These are phyloP conservation scores for Annulohypoxylon bovei DNA, from an alignment of 495 filamentous ascomycete species.

Conservation along the genomic window DNA sequence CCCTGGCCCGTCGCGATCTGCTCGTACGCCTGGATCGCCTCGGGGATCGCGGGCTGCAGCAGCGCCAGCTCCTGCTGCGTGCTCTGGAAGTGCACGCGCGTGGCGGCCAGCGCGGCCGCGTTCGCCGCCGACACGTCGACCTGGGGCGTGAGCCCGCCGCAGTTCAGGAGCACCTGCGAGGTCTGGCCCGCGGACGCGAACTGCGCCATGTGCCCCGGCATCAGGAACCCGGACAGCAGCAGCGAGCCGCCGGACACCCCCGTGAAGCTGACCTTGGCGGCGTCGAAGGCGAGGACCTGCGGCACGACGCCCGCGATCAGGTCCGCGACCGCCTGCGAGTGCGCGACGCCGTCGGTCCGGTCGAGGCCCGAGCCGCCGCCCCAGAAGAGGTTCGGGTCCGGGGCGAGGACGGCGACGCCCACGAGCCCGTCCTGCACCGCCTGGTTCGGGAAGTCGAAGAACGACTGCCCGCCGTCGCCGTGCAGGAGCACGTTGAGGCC, in stretches of 20 bases:
- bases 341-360: conserved; percentile 60
- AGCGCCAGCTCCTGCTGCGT: conserved; percentile 56
- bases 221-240: conserved; percentile 58
- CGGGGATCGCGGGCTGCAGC: conserved; percentile 57
- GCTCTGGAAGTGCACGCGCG: conserved; percentile 61
- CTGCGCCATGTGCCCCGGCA: conserved; percentile 57
- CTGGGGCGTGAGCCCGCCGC: conserved; percentile 58
- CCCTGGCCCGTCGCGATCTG: conserved; percentile 49
- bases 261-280: conserved; percentile 56
- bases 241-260: conserved; percentile 59
- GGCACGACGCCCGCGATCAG: conserved; percentile 54
- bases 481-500: conserved; percentile 62
- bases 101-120: conserved; percentile 44
- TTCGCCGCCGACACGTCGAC: conserved; percentile 51
- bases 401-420: conserved; percentile 60
- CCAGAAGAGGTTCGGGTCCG: conserved; percentile 62
- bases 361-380: conserved; percentile 58
- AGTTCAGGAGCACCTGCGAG: conserved; percentile 58
- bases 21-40: conserved; percentile 60
- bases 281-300: conserved; percentile 57
- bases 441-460: conserved; percentile 66
- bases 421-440: conserved; percentile 55
- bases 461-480: conserved; percentile 65
- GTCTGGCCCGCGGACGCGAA: conserved; percentile 48
- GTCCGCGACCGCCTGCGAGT: conserved; percentile 57